Conservation (phyloP, 768 basidiomycete genomes). For the Suillus decipiens region DNA sequence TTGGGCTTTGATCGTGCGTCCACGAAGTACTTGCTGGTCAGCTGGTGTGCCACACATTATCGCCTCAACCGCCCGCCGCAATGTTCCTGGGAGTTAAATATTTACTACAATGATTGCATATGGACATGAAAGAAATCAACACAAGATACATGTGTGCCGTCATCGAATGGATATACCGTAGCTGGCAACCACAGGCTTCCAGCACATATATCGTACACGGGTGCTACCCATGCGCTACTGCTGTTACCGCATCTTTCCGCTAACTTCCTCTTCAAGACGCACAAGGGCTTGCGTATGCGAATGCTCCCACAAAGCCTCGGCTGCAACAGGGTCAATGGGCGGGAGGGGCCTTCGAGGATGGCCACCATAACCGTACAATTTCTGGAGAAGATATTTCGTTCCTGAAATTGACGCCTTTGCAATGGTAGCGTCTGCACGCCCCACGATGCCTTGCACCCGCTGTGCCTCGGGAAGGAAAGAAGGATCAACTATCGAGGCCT, state of each 20-base stretch:
- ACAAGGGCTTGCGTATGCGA: slow-evolving; percentile 70
- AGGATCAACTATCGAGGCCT: slow-evolving; percentile 54
- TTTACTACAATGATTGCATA: not conserved
- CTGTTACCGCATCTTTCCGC: slow-evolving; percentile 36
- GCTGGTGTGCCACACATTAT: too few species aligned
- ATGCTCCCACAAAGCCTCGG: slow-evolving; percentile 69
- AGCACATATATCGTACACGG: slow-evolving; percentile 1
- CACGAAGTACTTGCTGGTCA: not conserved
- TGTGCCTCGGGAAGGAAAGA: slow-evolving; percentile 67
- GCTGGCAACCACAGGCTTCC: not conserved
- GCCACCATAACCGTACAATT: slow-evolving; percentile 80
- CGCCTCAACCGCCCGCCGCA: not conserved
- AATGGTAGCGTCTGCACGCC: slow-evolving; percentile 79
- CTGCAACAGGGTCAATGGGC: slow-evolving; percentile 57
- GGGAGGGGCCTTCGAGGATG: slow-evolving; percentile 75
- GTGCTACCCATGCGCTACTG: not conserved
- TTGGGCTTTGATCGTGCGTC: not conserved
- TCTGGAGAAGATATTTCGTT: slow-evolving; percentile 79
- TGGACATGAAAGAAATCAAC: not conserved
- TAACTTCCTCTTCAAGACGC: slow-evolving; percentile 58
- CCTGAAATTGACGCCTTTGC: slow-evolving; percentile 76
- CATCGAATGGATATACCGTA: not conserved
- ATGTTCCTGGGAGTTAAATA: not conserved
- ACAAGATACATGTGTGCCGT: not conserved
- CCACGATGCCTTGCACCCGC: slow-evolving; percentile 76